Evolutionary conservation across 306 rosid genomes (phyloP).

Genomic region (Quercus rubra): DNA sequence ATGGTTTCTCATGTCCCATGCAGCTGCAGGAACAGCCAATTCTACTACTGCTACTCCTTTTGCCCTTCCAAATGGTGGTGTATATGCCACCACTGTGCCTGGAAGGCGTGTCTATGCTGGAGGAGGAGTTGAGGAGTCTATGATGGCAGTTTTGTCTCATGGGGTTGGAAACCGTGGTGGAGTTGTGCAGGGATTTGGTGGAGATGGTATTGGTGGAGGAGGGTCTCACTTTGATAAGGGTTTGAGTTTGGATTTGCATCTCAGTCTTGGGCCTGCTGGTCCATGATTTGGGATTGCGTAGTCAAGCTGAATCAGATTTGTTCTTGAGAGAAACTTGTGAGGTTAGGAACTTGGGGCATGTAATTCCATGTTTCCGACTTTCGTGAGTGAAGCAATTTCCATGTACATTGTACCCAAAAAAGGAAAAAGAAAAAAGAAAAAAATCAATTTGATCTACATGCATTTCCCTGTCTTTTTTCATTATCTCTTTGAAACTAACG

Average conservation of each 20-base stretch:
- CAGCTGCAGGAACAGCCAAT: background rate
- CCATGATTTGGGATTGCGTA: constrained; percentile 9
- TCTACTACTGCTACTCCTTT: background rate
- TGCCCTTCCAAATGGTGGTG: background rate
- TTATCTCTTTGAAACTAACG: background rate
- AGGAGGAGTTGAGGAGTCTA: background rate
- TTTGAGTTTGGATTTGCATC: constrained; percentile 46
- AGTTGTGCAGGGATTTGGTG: background rate
- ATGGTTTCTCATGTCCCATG: constrained; percentile 13
- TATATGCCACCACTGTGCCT: background rate
- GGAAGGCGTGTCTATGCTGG: constrained; percentile 14
- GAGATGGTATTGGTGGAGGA: constrained; percentile 4
- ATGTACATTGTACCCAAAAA: background rate
- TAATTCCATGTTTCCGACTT: background rate
- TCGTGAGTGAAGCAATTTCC: background rate
- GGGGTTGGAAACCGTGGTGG: constrained; percentile 4
- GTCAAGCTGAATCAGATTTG: background rate
- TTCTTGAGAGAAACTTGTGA: background rate
- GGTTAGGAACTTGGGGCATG: background rate
- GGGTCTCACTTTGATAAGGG: constrained; percentile 10
- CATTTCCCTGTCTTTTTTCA: background rate
- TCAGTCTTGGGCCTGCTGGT: constrained; percentile 28
- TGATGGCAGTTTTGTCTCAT: constrained; percentile 12
- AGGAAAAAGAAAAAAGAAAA: background rate
- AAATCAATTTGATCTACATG: background rate